Base-by-base conservation (phyloP, 805 yeast species). In the Starmerella vaccinii region DNA sequence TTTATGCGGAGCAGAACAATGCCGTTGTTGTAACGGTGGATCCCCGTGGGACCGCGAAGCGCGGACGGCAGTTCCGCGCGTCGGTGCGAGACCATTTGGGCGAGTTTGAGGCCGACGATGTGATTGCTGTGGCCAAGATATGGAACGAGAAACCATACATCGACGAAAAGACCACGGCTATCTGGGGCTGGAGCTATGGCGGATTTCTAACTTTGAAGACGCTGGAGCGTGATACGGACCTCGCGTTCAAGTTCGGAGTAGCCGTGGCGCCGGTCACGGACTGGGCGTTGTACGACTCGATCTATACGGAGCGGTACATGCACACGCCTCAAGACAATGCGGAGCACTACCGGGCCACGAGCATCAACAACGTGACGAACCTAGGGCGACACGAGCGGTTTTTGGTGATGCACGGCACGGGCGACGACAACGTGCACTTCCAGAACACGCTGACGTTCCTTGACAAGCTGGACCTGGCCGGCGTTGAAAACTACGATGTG, bases 181-280 rank as follows among this genome's bases (percentile, higher is more conserved):
- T 90, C 49, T 92, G 97, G 90, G 98, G 98, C 8, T 92, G 98
- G 98, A 84, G 95, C 21, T 92, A 90, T 64, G 98, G 98, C 44
- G 98, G 97, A 0, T 92, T 78, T 63, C 76, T 87, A 74, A 88
- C 98, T 0, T 74, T 92, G 59, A 92, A 89, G 67, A 83, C 95
- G 0, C 69, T 92, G 43, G 97, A 92, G 66, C 72, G 73, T 21
- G 97, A 92, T 66, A 73, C 72, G 2, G 86, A 87, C 16, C 69
- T 77, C 33, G 77, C 80, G 15, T 89, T 92, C 73, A 77, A 77
- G 51, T 92, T 80, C 65, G 97, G 97, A 9, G 80, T 88, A 75
- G 82, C 97, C 0, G 97, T 92, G 22, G 98, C 98, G 0, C 98
- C 98, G 1, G 98, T 92, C 2, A 92, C 97, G 0, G 84, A 88